These are phyloP conservation scores for Colletotrichum coccodes DNA, from an alignment of 2,329 filamentous ascomycete genomes.

Conservation along the genomic window DNA sequence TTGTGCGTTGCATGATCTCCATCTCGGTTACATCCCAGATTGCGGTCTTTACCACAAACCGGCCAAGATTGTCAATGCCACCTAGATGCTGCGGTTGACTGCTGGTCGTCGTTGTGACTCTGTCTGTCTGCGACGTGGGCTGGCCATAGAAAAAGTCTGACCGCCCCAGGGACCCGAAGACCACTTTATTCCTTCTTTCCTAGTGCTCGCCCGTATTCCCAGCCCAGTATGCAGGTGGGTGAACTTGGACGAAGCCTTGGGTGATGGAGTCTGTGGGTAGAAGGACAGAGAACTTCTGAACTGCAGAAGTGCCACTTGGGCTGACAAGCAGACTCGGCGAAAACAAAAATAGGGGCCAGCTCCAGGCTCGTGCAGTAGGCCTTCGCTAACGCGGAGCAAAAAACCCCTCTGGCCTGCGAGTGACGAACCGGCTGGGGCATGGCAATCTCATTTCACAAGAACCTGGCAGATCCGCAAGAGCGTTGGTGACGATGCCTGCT, in stretches of 20 bases:
- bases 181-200: too few species aligned
- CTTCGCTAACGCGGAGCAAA: neutral
- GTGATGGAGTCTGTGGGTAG: neutral
- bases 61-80: too few species aligned
- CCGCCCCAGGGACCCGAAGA: neutral
- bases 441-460: slow-evolving; percentile 1
- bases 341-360: neutral
- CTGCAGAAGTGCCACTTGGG: neutral
- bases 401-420: neutral
- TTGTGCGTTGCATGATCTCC: slow-evolving; percentile 26
- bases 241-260: neutral
- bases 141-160: neutral
- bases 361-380: neutral
- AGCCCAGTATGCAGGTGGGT: neutral
- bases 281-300: too few species aligned
- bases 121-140: slow-evolving; percentile 1
- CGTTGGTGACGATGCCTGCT: neutral
- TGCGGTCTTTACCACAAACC: too few species aligned
- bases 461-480: neutral
- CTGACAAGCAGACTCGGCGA: neutral
- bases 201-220: neutral
- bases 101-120: neutral
- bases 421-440: neutral
- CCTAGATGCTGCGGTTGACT: neutral
- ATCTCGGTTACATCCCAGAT: slow-evolving; percentile 16